These are phyloP conservation scores for Crucibulum laeve DNA, from an alignment of 768 basidiomycete species.

Conservation along the genomic window DNA sequence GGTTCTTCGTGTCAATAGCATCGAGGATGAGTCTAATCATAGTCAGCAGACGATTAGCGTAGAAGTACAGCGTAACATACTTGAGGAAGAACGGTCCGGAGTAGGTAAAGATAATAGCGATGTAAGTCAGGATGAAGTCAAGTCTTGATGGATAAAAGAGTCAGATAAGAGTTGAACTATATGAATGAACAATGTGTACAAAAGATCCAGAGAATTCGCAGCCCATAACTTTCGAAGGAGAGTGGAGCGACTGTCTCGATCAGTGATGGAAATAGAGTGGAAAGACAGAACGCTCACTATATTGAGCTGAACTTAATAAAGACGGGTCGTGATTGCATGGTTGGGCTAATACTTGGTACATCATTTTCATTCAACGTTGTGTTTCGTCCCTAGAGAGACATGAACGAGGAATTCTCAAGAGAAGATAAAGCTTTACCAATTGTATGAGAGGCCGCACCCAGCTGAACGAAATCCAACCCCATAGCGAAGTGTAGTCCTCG, in stretches of 20 bases:
- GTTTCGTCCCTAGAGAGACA: conserved; percentile 32
- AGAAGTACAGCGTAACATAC: conserved; percentile 24
- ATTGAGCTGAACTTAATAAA: conserved; percentile 47
- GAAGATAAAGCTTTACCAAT: conserved; percentile 25
- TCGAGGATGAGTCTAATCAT: conserved; percentile 50
- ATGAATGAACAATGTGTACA: not conserved
- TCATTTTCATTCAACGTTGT: conserved; percentile 66
- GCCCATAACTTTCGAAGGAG: conserved; percentile 37
- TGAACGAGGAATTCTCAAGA: not conserved
- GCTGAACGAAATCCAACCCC: conserved; percentile 66
- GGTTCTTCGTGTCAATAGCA: conserved; percentile 38
- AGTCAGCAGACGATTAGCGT: not conserved
- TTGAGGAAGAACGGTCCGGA: conserved; percentile 83
- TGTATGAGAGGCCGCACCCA: conserved; percentile 69
- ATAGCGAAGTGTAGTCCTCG: conserved; percentile 74
- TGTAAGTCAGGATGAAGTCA: conserved; percentile 63
- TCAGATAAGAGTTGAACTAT: not conserved
- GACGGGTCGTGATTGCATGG: conserved; percentile 60
- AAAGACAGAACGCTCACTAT: conserved; percentile 19
- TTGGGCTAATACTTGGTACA: conserved; percentile 69
- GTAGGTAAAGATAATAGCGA: conserved; percentile 75
- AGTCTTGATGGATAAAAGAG: conserved; percentile 28
- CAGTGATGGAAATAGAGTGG: not conserved
- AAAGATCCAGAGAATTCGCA: conserved; percentile 34
- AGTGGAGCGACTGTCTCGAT: conserved; percentile 26